phyloP scores from a whole-genome alignment of 164 flowering plant genomes.

The Vitis vinifera region ASM3070453v1 NC_081812.1:162001-162500 shows the following conservation, averaged over 20 bases:
- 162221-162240: constrained; percentile 93
- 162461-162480: constrained; percentile 96
- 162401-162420: constrained; percentile 94
- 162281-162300: constrained; percentile 72
- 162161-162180: constrained; percentile 87
- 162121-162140: constrained; percentile 92
- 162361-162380: constrained; percentile 93
- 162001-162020: neutral
- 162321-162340: constrained; percentile 93
- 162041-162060: constrained; percentile 34
- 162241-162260: constrained; percentile 71
- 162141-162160: constrained; percentile 95
- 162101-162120: constrained; percentile 92
- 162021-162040: neutral
- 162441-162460: constrained; percentile 95
- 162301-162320: constrained; percentile 85
- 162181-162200: constrained; percentile 89
- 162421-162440: constrained; percentile 85
- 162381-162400: constrained; percentile 95
- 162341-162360: constrained; percentile 97
- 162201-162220: constrained; percentile 76
- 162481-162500: constrained; percentile 4
- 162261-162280: constrained; percentile 73
- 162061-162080: constrained; percentile 97
- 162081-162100: constrained; percentile 95